phyloP scores from a whole-genome alignment of 108 stramenopile species.

The Skeletonema grethae region DNA sequence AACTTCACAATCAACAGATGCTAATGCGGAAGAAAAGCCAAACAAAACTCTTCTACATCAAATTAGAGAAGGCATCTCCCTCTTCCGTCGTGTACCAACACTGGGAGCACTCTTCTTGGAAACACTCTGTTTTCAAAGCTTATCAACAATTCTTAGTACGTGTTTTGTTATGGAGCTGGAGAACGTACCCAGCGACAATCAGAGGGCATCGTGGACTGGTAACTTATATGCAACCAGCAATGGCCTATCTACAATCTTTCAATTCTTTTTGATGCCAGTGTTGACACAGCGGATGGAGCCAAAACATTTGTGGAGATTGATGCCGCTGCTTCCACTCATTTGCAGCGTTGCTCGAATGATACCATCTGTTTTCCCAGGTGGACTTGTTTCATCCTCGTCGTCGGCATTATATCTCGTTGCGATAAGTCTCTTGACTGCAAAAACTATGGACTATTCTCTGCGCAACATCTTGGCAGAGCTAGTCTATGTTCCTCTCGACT shows the following conservation, averaged over 20 bases:
- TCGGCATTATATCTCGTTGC: slow-evolving; percentile 56
- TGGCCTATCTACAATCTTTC: slow-evolving; percentile 68
- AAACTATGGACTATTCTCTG: slow-evolving; percentile 74
- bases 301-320: slow-evolving; percentile 63
- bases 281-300: slow-evolving; percentile 68
- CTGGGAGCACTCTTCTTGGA: slow-evolving; percentile 78
- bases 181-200: slow-evolving; percentile 65
- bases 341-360: slow-evolving; percentile 26
- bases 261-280: slow-evolving; percentile 70
- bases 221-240: slow-evolving; percentile 82
- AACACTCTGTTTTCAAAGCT: slow-evolving; percentile 80
- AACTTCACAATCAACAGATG: slow-evolving; percentile 6
- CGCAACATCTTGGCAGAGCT: slow-evolving; percentile 77
- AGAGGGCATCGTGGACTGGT: slow-evolving; percentile 84
- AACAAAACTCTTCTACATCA: slow-evolving; percentile 31
- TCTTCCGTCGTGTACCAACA: slow-evolving; percentile 77
- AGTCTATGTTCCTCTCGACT: slow-evolving; percentile 81
- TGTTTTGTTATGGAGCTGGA: slow-evolving; percentile 69
- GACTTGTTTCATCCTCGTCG: slow-evolving; percentile 12
- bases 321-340: slow-evolving; percentile 58
- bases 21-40: neutral
- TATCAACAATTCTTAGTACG: slow-evolving; percentile 81
- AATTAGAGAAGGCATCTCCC: slow-evolving; percentile 53
- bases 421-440: slow-evolving; percentile 59
- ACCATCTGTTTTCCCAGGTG: slow-evolving; percentile 16